A percentile compares a stretch with the other conserved stretches of the same genome.
Evolutionary conservation across 768 basidiomycete species (phyloP).

Genomic region (Panus rudis): DNA sequence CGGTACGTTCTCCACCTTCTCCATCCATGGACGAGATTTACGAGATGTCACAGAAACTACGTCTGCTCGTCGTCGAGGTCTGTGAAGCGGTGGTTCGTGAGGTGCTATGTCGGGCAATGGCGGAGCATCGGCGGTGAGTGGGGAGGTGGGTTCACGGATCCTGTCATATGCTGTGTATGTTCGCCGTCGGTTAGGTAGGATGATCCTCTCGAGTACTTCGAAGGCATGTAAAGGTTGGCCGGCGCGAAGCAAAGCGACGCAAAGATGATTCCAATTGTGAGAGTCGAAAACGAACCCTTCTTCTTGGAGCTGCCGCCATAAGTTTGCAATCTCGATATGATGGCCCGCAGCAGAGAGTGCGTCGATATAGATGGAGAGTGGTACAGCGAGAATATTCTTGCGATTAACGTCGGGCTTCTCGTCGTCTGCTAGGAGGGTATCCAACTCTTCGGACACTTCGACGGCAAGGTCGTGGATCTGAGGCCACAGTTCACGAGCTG

Average conservation of each 20-base stretch:
- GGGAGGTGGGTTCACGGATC: conserved; percentile 17
- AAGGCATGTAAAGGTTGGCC: conserved; percentile 82
- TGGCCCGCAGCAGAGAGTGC: conserved; percentile 56
- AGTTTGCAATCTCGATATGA: conserved; percentile 51
- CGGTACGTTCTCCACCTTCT: conserved; percentile 1
- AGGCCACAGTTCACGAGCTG: conserved; percentile 60
- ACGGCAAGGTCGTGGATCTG: conserved; percentile 55
- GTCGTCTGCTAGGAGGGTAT: conserved; percentile 25
- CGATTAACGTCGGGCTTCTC: conserved; percentile 21
- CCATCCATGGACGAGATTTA: conserved; percentile 5
- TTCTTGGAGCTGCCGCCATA: conserved; percentile 59
- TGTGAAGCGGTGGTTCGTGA: conserved; percentile 12
- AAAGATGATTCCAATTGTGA: conserved; percentile 89
- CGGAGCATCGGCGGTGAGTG: conserved; percentile 18
- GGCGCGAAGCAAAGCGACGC: conserved; percentile 67
- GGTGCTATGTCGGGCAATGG: conserved; percentile 7
- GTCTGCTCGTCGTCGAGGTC: conserved; percentile 5
- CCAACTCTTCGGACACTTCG: conserved; percentile 25
- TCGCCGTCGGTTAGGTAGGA: conserved; percentile 50
- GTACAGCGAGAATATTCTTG: conserved; percentile 60
- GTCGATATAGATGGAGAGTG: conserved; percentile 79
- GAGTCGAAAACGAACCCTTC: conserved; percentile 75
- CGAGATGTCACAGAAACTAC: conserved; percentile 1
- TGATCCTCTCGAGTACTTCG: conserved; percentile 69
- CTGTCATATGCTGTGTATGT: conserved; percentile 7